Evolutionary conservation across 305 asterid species (phyloP), one percentile per base, ranked within the genome.

Genomic region (Plantago lanceolata): DNA sequence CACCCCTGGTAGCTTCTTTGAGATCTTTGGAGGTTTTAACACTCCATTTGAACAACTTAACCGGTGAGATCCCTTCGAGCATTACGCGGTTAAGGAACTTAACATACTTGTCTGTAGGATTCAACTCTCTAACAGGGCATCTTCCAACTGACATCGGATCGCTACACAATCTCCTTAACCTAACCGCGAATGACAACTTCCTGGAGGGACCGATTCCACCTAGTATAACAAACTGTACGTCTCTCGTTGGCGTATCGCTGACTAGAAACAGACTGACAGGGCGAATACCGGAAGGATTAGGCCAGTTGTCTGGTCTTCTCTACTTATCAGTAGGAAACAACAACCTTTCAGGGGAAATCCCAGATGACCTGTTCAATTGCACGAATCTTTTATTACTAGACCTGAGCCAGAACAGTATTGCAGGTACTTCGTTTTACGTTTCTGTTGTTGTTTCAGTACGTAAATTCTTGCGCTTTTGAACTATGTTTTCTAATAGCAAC

Each of bases 341-440:
- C 63, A 16, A 43, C 18, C 62, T 90, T 68, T 68, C 72, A 0
- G 95, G 94, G 11, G 64, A 47, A 21, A 78, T 86, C 52, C 94
- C 97, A 4, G 85, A 76, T 24, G 96, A 84, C 54, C 68, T 88
- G 56, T 86, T 68, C 76, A 66, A 82, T 71, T 86, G 95, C 79
- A 45, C 85, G 1, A 49, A 73, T 70, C 87, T 90, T 48, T 64
- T 73, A 69, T 52, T 61, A 9, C 73, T 88, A 3, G 88, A 77
- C 63, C 44, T 86, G 15, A 60, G 69, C 35, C 28, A 8, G 11
- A 90, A 88, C 70, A 75, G 56, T 21, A 60, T 90, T 35, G 76
- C 57, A 4, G 82, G 88, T 40, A 51, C 21, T 19, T 20, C 21
- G 12, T 29, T 3, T 20, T 52, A 19, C 2, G 0, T 18, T 52